Evolutionary conservation across 345 rosid species (phyloP).

Genomic region (Litchi chinensis): DNA sequence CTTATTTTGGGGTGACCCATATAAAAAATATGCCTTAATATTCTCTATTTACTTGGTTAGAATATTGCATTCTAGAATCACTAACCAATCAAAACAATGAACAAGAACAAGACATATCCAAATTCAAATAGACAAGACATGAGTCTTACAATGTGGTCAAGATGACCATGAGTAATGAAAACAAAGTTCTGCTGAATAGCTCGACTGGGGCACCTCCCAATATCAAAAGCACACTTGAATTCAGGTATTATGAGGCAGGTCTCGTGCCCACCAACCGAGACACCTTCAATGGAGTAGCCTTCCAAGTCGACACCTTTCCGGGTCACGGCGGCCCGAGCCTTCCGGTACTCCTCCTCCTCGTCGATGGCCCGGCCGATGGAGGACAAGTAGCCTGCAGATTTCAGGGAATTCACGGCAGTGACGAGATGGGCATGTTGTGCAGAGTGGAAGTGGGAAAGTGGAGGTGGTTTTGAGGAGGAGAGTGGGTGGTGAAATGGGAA

Average conservation of each 20-base stretch:
- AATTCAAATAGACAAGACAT: not conserved
- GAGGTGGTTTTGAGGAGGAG: constrained; percentile 18
- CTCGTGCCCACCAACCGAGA: constrained; percentile 87
- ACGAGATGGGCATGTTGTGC: constrained; percentile 31
- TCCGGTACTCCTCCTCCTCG: constrained; percentile 87
- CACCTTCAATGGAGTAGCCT: constrained; percentile 77
- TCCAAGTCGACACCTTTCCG: constrained; percentile 76
- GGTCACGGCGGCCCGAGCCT: constrained; percentile 77
- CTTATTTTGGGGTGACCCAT: too few relatives aligned
- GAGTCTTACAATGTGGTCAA: constrained; percentile 79
- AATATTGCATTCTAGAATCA: too few relatives aligned
- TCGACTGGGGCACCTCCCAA: constrained; percentile 83
- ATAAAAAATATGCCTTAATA: too few relatives aligned
- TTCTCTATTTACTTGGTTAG: too few relatives aligned
- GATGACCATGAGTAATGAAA: constrained; percentile 92
- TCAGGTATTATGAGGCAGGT: constrained; percentile 88
- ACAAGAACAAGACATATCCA: not conserved
- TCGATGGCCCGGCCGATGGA: constrained; percentile 73
- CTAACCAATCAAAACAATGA: not conserved
- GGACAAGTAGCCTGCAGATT: constrained; percentile 56
- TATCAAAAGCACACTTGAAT: constrained; percentile 90
- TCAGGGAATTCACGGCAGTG: constrained; percentile 35
- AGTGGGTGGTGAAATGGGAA: constrained; percentile 37
- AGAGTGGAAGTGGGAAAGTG: constrained; percentile 16
- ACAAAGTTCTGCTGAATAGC: constrained; percentile 95